Conservation (phyloP, 192 early-diverging fungal genomes). For the Backusella psychrophila region DNA sequence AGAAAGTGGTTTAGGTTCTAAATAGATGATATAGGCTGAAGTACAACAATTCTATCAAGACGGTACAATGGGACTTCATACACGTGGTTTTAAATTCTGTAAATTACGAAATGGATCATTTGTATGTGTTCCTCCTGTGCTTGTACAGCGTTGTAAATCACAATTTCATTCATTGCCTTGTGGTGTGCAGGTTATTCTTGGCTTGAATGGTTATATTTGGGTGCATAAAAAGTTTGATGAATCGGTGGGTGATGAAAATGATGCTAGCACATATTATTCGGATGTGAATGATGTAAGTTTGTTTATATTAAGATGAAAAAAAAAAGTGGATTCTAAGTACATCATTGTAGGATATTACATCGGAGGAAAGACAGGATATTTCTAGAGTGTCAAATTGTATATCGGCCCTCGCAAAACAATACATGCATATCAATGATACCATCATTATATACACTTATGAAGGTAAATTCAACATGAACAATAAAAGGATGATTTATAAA, state of each 20-base stretch:
- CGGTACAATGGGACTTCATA: slow-evolving; percentile 86
- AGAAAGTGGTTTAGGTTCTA: too few relatives aligned
- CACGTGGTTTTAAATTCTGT: slow-evolving; percentile 67
- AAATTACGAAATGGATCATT: slow-evolving; percentile 78
- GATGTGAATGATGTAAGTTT: slow-evolving; percentile 80
- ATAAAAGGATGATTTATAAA: background rate
- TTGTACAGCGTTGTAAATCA: slow-evolving; percentile 90
- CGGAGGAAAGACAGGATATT: slow-evolving; percentile 75
- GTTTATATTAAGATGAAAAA: too few relatives aligned
- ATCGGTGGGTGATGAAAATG: slow-evolving; percentile 58
- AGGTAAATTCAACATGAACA: slow-evolving; percentile 30
- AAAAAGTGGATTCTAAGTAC: too few relatives aligned
- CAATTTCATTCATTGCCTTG: slow-evolving; percentile 93
- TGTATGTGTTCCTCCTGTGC: slow-evolving; percentile 80
- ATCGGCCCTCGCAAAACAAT: slow-evolving; percentile 69
- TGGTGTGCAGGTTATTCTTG: slow-evolving; percentile 91
- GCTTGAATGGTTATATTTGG: slow-evolving; percentile 97
- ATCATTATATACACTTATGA: slow-evolving; percentile 92
- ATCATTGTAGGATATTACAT: slow-evolving; percentile 49
- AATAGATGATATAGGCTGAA: slow-evolving; percentile 16
- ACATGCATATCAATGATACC: slow-evolving; percentile 84
- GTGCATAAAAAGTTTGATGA: slow-evolving; percentile 70
- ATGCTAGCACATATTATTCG: slow-evolving; percentile 82
- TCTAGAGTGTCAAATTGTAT: slow-evolving; percentile 92
- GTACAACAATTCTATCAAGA: slow-evolving; percentile 75